A percentile compares a stretch with the other conserved stretches of the same genome.
Evolutionary conservation across 2,329 filamentous ascomycete genomes (phyloP).

Genomic region (Meredithiella fracta): DNA sequence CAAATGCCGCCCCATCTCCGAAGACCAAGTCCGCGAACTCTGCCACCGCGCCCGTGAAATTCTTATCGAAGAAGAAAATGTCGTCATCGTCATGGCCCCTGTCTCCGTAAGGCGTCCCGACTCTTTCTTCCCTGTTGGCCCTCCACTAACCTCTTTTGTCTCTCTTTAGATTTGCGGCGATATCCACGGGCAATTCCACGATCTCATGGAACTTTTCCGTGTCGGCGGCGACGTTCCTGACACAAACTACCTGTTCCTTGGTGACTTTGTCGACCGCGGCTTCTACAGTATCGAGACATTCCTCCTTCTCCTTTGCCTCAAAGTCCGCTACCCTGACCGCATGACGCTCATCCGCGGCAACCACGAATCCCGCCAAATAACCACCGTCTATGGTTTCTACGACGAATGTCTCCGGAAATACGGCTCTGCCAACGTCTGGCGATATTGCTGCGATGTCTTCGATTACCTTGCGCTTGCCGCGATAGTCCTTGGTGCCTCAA

Average conservation of each 20-base stretch:
- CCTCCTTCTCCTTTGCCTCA: conserved; percentile 83
- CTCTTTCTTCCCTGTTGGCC: neutral
- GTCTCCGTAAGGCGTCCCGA: conserved; percentile 52
- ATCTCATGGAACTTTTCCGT: conserved; percentile 89
- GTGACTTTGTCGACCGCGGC: conserved; percentile 92
- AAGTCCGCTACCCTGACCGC: conserved; percentile 91
- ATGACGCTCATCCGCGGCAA: conserved; percentile 93
- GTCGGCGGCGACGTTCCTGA: conserved; percentile 89
- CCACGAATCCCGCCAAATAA: conserved; percentile 92
- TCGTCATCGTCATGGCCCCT: conserved; percentile 84
- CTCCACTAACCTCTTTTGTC: conserved; percentile 12
- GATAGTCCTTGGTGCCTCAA: conserved; percentile 73
- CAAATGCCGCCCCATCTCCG: conserved; percentile 88
- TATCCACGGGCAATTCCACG: conserved; percentile 93
- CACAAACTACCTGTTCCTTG: conserved; percentile 95
- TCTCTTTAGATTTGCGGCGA: conserved; percentile 67
- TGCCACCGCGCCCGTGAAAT: conserved; percentile 95
- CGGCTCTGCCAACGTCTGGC: conserved; percentile 90
- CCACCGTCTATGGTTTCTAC: conserved; percentile 95
- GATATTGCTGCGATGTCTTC: conserved; percentile 94
- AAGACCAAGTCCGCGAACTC: conserved; percentile 85
- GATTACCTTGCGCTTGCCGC: conserved; percentile 88
- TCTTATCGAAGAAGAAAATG: conserved; percentile 92
- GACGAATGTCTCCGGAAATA: conserved; percentile 95
- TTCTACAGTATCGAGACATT: conserved; percentile 98